Conservation (phyloP, 129 eudicot genomes). For the Pseudognaphalium luteoalbum region DNA sequence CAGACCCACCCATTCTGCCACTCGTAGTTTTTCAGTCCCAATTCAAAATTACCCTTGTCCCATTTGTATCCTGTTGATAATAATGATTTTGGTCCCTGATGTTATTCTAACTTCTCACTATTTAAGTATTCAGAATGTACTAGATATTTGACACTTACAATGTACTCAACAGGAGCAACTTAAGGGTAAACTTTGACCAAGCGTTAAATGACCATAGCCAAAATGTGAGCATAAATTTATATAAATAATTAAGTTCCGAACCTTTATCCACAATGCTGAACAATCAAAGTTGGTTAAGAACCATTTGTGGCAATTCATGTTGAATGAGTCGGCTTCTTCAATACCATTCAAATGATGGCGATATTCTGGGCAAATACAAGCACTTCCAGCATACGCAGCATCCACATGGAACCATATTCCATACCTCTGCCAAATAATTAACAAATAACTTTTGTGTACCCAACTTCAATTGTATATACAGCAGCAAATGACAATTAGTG, state of each 20-base stretch:
- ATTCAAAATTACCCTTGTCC: too few relatives aligned
- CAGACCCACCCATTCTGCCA: neutral
- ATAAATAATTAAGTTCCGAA: constrained; percentile 21
- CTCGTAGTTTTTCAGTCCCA: neutral
- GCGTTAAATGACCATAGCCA: too few relatives aligned
- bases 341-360: constrained; percentile 82
- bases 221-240: neutral
- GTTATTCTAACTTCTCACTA: neutral
- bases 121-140: neutral
- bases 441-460: constrained; percentile 20
- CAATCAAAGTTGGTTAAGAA: constrained; percentile 92
- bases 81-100: neutral
- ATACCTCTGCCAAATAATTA: constrained; percentile 51
- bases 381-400: constrained; percentile 99
- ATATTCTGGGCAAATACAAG: constrained; percentile 89
- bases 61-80: neutral
- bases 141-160: neutral
- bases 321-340: constrained; percentile 92
- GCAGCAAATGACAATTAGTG: neutral
- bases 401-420: constrained; percentile 92
- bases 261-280: constrained; percentile 97
- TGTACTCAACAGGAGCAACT: neutral
- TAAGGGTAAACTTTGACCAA: neutral
- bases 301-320: constrained; percentile 98
- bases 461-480: constrained; percentile 13